Base-by-base conservation (phyloP, 805 yeast species). In the Candida khao-thaluensis region DNA sequence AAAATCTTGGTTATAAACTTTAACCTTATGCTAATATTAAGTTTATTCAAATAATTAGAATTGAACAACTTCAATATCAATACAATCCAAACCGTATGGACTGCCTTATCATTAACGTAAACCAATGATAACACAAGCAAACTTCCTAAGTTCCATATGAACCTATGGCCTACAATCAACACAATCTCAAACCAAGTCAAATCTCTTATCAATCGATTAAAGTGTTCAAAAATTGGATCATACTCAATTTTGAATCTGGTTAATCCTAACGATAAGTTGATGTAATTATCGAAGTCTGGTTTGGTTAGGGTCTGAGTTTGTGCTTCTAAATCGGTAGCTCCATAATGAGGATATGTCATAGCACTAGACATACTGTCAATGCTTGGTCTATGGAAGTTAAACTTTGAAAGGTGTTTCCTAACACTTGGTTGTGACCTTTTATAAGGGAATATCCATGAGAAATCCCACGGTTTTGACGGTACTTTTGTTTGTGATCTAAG, bases 161-260 rank as follows among this genome's bases (percentile, higher is more conserved):
- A 14, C n/a, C 29, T 31, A 38, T 48, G 53, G 7, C 46, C 10
- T 33, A 48, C 41, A 31, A 51, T 41, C 4, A 50, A 29, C 10
- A 42, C 23, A 7, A 48, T 25, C 11, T 37, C 43, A 14, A 35
- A 25, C 17, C 21, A 23, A 2, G 38, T 33, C 35, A 57, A 45
- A 3, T 45, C 33, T 9, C 42, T 27, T 20, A 59, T 31, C 7
- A 43, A 18, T 18, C 29, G 35, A 9, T 56, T 56, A 38, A 48
- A 58, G 27, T 42, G 42, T 30, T 46, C 51, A 45, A 58, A 61
- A 20, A 48, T 35, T 6, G 62, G 61, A 43, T 60, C 64, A 26
- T 52, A 48, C 15, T 41, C 36, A 20, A 57, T 32, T 27, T 43
- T 40, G 26, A 50, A 54, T 18, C 49, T 40, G 33, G 51, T 51